These are phyloP conservation scores for Amanita rubescens DNA, from an alignment of 768 basidiomycete genomes.

Conservation along the genomic window DNA sequence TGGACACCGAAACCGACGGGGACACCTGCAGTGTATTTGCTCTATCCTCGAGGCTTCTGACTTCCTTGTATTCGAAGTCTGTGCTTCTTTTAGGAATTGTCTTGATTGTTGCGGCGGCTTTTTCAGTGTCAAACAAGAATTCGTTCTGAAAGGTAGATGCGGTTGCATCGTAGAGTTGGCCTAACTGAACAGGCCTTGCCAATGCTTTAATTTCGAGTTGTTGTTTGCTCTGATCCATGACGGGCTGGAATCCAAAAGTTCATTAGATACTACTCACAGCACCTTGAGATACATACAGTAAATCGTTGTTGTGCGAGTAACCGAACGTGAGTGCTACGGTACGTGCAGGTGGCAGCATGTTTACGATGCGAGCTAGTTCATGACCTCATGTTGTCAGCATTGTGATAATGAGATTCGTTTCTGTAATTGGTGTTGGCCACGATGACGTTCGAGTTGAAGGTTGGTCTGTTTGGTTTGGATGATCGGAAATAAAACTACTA, in stretches of 20 bases:
- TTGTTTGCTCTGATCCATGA: background rate
- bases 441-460: too few relatives aligned
- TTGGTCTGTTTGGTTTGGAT: too few relatives aligned
- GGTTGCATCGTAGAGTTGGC: slow-evolving; percentile 1
- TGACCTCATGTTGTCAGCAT: too few relatives aligned
- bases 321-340: background rate
- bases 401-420: too few relatives aligned
- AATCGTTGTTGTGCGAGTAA: too few relatives aligned
- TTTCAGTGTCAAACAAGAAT: background rate
- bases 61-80: slow-evolving; percentile 4
- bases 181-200: background rate
- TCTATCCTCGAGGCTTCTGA: slow-evolving; percentile 1
- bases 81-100: background rate
- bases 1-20: background rate
- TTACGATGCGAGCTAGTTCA: too few relatives aligned
- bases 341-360: background rate
- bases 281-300: too few relatives aligned
- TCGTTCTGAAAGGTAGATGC: background rate
- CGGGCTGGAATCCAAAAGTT: background rate
- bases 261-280: background rate
- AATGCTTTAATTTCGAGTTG: background rate
- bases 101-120: background rate
- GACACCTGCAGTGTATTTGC: background rate
- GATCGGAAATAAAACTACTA: too few relatives aligned
- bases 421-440: too few relatives aligned